Evolutionary conservation across 805 yeast genomes (phyloP), one percentile per base, ranked within the genome.

Genomic region (Blastobotrys attinorum): DNA sequence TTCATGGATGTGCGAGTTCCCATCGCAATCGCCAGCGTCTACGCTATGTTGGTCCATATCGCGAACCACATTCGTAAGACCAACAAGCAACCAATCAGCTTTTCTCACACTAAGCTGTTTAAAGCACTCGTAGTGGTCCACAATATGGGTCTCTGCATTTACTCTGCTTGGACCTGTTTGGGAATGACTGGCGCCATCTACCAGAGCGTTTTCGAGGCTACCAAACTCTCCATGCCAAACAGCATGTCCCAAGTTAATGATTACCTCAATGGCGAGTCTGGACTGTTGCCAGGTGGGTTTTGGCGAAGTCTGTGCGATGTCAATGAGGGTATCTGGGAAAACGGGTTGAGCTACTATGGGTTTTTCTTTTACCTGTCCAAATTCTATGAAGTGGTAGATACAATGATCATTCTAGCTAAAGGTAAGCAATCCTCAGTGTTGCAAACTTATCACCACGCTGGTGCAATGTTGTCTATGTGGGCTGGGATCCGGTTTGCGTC

Each of bases 381-480:
- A 62, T 81, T 76, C 54, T 81, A 81, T 56, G 88, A 81, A 61
- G 80, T 81, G 35, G 52, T 81, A 15, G 88, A 81, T 61, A 81
- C 88, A 3, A 60, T 74, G 29, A 76, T 81, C 51, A 81, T 81
- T 45, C 65, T 81, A 43, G 65, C 79, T 46, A 81, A 81, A 61
- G 88, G 88, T 35, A 70, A 72, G 58, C 81, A 78, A 13, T 75
- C 83, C 11, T 75, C 81, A 4, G 64, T 81, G 45, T 67, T 81
- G 55, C 88, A 81, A 61, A 76, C 83, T 45, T 81, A 81, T 63
- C 88, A 81, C 59, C 88, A 81, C 60, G 75, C 87, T 3, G 88
- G 88, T 21, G 88, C 88, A 39, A 81, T 81, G 78, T 65, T 81
- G 62, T 79, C 84, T 47, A 81, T 81, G 88, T 81, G 87, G 87